A percentile compares a stretch with the other conserved stretches of the same genome.
Evolutionary conservation across 78 protist genomes (phyloP).

Genomic region (Blattamonas nauphoetae): DNA sequence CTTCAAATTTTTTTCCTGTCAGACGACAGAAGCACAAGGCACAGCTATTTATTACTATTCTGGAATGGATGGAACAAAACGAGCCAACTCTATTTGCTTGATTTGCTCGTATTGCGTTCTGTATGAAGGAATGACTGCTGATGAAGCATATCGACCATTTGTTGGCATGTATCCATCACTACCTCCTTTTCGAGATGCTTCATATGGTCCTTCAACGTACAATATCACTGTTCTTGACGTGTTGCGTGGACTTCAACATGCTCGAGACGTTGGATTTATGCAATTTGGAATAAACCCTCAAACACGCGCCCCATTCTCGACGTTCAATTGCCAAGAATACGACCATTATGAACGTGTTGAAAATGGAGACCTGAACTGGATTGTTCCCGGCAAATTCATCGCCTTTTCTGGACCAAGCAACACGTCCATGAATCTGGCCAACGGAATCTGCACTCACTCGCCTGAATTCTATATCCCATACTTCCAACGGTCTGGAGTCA

Average conservation of each 20-base stretch:
- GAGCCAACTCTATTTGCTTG: not conserved
- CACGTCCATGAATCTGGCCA: not conserved
- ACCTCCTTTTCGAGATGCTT: conserved; percentile 67
- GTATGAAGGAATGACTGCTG: not conserved
- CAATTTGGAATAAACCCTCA: not conserved
- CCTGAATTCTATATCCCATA: not conserved
- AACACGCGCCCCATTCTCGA: not conserved
- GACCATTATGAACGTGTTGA: conserved; percentile 52
- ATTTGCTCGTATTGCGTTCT: conserved; percentile 2
- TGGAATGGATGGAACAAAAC: not conserved
- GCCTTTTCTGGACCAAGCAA: conserved; percentile 60
- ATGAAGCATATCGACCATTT: conserved; percentile 29
- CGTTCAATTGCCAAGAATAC: conserved; percentile 25
- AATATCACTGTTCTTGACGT: conserved; percentile 33
- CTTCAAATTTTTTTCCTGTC: not conserved
- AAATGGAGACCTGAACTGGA: conserved; percentile 78
- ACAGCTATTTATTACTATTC: not conserved
- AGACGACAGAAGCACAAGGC: not conserved
- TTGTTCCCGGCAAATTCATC: conserved; percentile 60
- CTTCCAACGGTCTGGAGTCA: conserved; percentile 39
- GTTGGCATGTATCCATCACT: conserved; percentile 21
- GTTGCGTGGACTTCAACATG: conserved; percentile 34
- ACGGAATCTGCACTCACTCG: conserved; percentile 12
- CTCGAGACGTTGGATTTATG: not conserved
- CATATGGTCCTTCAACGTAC: conserved; percentile 40